Percentiles rank a stretch among this genome's conserved stretches.
Evolutionary conservation across 176 grass and related monocot species (phyloP).

Genomic region (Oryza nivara): DNA sequence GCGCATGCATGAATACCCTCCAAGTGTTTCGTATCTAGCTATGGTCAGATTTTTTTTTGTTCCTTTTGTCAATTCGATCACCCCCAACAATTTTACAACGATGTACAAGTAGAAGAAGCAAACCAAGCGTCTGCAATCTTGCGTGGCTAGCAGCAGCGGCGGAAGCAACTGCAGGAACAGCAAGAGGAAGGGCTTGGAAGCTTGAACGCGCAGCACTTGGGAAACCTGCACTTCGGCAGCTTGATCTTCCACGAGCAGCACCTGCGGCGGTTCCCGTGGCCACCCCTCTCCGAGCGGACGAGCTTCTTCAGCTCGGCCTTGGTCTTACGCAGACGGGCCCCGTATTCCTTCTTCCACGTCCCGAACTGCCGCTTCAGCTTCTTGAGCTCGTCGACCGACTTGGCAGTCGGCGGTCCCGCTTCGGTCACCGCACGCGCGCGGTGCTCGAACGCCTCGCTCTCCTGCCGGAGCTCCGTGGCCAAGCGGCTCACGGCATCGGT

Average conservation of each 20-base stretch:
- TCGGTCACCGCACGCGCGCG: slow-evolving; percentile 1
- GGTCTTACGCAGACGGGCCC: slow-evolving; percentile 31
- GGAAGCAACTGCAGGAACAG: slow-evolving; percentile 30
- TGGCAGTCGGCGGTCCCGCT: not conserved
- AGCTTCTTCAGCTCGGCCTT: slow-evolving; percentile 48
- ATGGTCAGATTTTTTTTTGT: not conserved
- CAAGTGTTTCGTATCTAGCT: no score
- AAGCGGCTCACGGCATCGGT: not conserved
- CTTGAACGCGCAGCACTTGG: slow-evolving; percentile 48
- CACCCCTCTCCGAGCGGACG: slow-evolving; percentile 21
- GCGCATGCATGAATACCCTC: no score
- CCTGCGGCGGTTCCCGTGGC: not conserved
- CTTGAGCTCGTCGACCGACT: slow-evolving; percentile 48
- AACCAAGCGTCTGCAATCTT: not conserved
- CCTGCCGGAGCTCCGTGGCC: slow-evolving; percentile 28
- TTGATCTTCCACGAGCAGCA: slow-evolving; percentile 50
- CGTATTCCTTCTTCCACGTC: slow-evolving; percentile 62
- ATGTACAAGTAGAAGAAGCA: not conserved
- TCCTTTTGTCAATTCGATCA: not conserved
- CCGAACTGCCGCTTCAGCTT: slow-evolving; percentile 44
- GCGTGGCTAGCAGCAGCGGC: not conserved
- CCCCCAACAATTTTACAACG: not conserved
- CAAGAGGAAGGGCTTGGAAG: slow-evolving; percentile 15
- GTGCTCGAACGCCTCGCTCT: slow-evolving; percentile 43
- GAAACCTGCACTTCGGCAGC: not conserved